A percentile compares a stretch with the other conserved stretches of the same genome.
Evolutionary conservation across 495 filamentous ascomycete species (phyloP).

Genomic region (Hamigera avellanea): DNA sequence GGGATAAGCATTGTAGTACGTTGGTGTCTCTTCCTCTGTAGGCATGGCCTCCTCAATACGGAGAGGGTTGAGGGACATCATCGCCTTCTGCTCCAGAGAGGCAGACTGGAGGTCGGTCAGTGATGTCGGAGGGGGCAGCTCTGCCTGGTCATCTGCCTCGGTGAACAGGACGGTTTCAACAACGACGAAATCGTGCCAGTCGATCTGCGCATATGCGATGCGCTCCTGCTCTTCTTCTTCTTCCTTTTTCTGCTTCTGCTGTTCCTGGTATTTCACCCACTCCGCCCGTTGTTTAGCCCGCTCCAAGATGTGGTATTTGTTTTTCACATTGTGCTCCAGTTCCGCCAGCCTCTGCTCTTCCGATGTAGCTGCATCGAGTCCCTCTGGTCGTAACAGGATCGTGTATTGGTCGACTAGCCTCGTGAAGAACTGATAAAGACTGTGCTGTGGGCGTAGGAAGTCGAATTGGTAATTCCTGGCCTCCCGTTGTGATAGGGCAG

Average conservation of each 20-base stretch:
- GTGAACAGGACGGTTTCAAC: slow-evolving; percentile 94
- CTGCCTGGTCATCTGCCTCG: slow-evolving; percentile 74
- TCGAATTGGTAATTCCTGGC: slow-evolving; percentile 91
- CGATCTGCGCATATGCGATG: slow-evolving; percentile 78
- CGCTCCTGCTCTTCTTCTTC: slow-evolving; percentile 79
- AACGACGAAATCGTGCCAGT: slow-evolving; percentile 96
- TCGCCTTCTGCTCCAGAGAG: slow-evolving; percentile 87
- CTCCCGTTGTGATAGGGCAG: slow-evolving; percentile 74
- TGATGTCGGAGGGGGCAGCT: slow-evolving; percentile 80
- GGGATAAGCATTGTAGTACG: slow-evolving; percentile 43
- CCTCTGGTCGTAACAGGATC: slow-evolving; percentile 56
- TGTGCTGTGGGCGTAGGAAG: slow-evolving; percentile 91
- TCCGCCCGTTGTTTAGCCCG: slow-evolving; percentile 76
- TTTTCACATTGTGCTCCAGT: slow-evolving; percentile 61
- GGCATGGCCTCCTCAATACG: slow-evolving; percentile 97
- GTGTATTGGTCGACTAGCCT: slow-evolving; percentile 89
- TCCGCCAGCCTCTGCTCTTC: slow-evolving; percentile 61
- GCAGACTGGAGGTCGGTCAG: slow-evolving; percentile 86
- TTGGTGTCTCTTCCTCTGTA: slow-evolving; percentile 51
- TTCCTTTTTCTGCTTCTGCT: slow-evolving; percentile 80
- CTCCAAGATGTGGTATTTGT: slow-evolving; percentile 70
- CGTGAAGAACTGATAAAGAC: slow-evolving; percentile 87
- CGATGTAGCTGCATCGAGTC: slow-evolving; percentile 54
- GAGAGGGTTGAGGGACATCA: slow-evolving; percentile 69
- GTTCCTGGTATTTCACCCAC: slow-evolving; percentile 73